Evolutionary conservation across 1,284 basidiomycete species (phyloP).

Genomic region (Apiotrichum sp.): DNA sequence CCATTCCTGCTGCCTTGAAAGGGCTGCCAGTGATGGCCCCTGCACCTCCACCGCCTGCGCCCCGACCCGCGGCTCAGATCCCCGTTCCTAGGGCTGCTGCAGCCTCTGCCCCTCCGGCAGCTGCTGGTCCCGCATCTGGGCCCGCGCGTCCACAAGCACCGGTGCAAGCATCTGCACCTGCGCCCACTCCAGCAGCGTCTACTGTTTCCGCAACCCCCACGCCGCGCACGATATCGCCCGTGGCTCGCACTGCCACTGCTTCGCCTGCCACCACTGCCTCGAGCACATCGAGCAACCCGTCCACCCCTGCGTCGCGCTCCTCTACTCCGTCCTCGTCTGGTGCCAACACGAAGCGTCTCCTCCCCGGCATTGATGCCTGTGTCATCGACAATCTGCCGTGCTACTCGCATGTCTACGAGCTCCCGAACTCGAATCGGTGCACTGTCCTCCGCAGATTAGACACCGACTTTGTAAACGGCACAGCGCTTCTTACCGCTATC

Average conservation of each 20-base stretch:
- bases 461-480: constrained; percentile 43
- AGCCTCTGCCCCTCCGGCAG: background rate
- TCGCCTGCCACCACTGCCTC: constrained; percentile 8
- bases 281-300: constrained; percentile 1
- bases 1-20: too few species aligned
- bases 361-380: constrained; percentile 37
- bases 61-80: background rate
- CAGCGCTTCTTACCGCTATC: constrained; percentile 33
- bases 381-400: constrained; percentile 43
- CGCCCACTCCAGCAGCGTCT: background rate
- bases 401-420: constrained; percentile 33
- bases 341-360: constrained; percentile 29
- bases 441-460: constrained; percentile 36
- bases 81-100: too few species aligned
- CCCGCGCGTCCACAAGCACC: background rate
- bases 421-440: constrained; percentile 18
- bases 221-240: constrained; percentile 13
- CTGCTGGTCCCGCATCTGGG: constrained; percentile 1
- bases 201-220: background rate
- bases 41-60: background rate
- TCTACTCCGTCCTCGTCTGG: constrained; percentile 5
- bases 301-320: constrained; percentile 1
- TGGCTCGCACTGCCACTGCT: constrained; percentile 7
- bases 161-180: background rate
- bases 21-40: too few species aligned